Evolutionary conservation across 495 filamentous ascomycete species (phyloP).

Genomic region (Haplographium delicatum): DNA sequence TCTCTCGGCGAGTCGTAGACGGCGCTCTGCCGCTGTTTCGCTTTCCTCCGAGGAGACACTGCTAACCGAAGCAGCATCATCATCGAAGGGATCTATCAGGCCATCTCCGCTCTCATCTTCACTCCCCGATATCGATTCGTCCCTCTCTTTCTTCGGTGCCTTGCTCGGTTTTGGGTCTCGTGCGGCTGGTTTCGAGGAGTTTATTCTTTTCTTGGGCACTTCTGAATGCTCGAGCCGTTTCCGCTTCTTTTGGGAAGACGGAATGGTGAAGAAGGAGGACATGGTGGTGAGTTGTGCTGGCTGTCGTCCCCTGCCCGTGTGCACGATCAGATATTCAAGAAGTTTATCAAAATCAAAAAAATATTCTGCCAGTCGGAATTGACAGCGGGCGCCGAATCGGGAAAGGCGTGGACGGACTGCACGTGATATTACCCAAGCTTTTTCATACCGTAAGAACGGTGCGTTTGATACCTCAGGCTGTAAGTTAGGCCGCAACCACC

Average conservation of each 20-base stretch:
- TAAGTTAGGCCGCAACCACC: too few species aligned
- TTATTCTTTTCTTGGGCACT: conserved; percentile 38
- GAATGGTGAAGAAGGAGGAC: conserved; percentile 84
- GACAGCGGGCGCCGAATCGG: too few species aligned
- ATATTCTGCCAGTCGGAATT: too few species aligned
- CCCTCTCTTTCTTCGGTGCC: conserved; percentile 22
- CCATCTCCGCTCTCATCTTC: conserved; percentile 62
- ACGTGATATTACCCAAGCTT: too few species aligned
- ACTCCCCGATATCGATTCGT: conserved; percentile 76
- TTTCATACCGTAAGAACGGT: too few species aligned
- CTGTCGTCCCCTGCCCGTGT: too few species aligned
- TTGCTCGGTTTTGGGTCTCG: conserved; percentile 30
- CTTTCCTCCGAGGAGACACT: conserved; percentile 46
- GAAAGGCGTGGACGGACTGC: too few species aligned
- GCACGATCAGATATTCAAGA: too few species aligned
- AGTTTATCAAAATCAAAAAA: conserved; percentile 4
- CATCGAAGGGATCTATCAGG: conserved; percentile 16
- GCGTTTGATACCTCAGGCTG: too few species aligned
- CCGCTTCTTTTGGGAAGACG: conserved; percentile 73
- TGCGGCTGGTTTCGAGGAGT: conserved; percentile 34
- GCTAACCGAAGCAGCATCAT: conserved; percentile 36
- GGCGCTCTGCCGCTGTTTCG: conserved; percentile 84
- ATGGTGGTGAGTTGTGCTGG: conserved; percentile 35
- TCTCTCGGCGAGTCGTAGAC: conserved; percentile 83
- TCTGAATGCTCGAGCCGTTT: conserved; percentile 46